A percentile compares a stretch with the other conserved stretches of the same genome.
Evolutionary conservation across 352 stramenopile species (phyloP).

Genomic region (Phytophthora hybrid): DNA sequence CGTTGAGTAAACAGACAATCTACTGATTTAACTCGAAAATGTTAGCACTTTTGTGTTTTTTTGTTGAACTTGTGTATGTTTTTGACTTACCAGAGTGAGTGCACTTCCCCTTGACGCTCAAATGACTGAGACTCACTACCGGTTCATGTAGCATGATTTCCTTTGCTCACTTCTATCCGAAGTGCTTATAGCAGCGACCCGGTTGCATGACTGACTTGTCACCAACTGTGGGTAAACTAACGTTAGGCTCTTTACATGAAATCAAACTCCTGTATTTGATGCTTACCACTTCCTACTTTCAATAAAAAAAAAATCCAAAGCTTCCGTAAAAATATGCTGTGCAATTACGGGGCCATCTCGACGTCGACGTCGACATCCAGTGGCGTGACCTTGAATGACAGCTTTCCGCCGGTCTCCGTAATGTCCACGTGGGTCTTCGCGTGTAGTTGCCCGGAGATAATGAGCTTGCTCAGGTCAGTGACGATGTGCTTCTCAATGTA

Average conservation of each 20-base stretch:
- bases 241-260: too few species aligned
- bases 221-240: too few species aligned
- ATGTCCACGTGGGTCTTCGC: constrained; percentile 79
- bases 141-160: too few species aligned
- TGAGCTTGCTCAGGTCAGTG: constrained; percentile 86
- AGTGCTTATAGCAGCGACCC: too few species aligned
- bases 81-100: too few species aligned
- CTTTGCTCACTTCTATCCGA: too few species aligned
- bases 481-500: constrained; percentile 96
- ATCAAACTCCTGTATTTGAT: neutral
- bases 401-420: constrained; percentile 48
- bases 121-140: too few species aligned
- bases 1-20: neutral
- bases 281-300: constrained; percentile 2
- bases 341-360: constrained; percentile 40
- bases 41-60: too few species aligned
- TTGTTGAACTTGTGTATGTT: too few species aligned
- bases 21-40: too few species aligned
- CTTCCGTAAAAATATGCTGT: neutral
- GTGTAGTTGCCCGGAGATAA: constrained; percentile 61
- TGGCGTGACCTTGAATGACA: constrained; percentile 59
- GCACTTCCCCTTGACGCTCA: too few species aligned
- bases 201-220: too few species aligned
- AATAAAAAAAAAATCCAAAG: constrained; percentile 2
- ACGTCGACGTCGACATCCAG: constrained; percentile 45